Percentiles rank a stretch among this genome's conserved stretches.
Conservation (phyloP, 108 stramenopile species). For the Skeletonema tropicum region DNA sequence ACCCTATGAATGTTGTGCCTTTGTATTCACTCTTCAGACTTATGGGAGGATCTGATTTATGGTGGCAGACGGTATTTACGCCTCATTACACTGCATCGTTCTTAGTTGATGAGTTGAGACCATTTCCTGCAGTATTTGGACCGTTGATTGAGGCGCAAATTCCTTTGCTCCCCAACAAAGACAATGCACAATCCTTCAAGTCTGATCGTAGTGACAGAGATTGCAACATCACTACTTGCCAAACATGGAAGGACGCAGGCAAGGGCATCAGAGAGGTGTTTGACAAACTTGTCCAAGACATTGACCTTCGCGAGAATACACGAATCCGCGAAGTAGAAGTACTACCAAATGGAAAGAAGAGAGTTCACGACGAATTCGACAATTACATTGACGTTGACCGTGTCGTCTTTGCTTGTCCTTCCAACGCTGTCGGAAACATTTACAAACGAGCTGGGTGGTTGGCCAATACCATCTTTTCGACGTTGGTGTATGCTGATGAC, state of each 20-base stretch:
- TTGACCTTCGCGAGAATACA: slow-evolving; percentile 52
- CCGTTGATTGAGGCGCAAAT: slow-evolving; percentile 67
- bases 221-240: slow-evolving; percentile 60
- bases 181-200: slow-evolving; percentile 41
- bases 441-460: slow-evolving; percentile 46
- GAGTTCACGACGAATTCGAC: slow-evolving; percentile 57
- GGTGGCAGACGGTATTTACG: slow-evolving; percentile 64
- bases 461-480: slow-evolving; percentile 52
- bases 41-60: slow-evolving; percentile 54
- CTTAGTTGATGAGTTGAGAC: slow-evolving; percentile 57
- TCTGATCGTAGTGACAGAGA: slow-evolving; percentile 43
- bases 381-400: slow-evolving; percentile 54
- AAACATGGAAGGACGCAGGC: slow-evolving; percentile 65
- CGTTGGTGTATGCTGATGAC: slow-evolving; percentile 60
- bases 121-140: slow-evolving; percentile 62
- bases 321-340: slow-evolving; percentile 51
- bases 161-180: slow-evolving; percentile 44
- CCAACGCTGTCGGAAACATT: slow-evolving; percentile 57
- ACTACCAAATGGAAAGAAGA: slow-evolving; percentile 54
- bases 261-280: slow-evolving; percentile 64
- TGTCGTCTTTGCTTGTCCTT: slow-evolving; percentile 60
- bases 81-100: slow-evolving; percentile 65
- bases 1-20: slow-evolving; percentile 59
- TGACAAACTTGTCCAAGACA: slow-evolving; percentile 43
- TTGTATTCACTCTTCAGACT: slow-evolving; percentile 48